Base-by-base conservation (phyloP, 345 rosid species). In the Camelina neglecta region DNA sequence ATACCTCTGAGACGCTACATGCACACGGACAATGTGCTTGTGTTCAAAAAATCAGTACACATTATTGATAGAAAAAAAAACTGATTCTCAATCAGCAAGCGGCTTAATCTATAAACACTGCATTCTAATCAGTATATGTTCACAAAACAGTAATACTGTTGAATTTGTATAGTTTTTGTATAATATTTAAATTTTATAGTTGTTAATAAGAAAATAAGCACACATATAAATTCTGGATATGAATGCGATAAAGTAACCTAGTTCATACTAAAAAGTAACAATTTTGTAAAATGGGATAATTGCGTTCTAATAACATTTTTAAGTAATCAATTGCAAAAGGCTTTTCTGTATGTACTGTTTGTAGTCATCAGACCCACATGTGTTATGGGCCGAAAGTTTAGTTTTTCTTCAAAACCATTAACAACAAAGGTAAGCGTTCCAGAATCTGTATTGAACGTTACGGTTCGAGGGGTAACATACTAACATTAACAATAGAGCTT, bases 21-120 rank as follows among this genome's bases (percentile, higher is more conserved):
- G 98, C 92, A 38, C 98, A 21, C 23, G 84, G 75, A 93, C 96
- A 60, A 93, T 91, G 75, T 93, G 96, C 84, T 89, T 91, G 88
- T 93, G 98, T 39, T 93, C 96, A 80, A 93, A 93, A 21, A 21
- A 21, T 21, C 23, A 21, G 23, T 21, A 21, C 2, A 21, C 23
- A 21, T 21, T 21, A 21, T 21, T 21, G 23, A 21, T 21, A 21
- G 23, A 21, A 21, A 21, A 21, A 21, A 21, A 21, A 21, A 21
- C 23, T 21, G 23, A 21, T 21, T 21, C 23, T 1, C 23, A 21
- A 2, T 21, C 1, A 21, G 1, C 23, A 21, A 2, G 23, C 23
- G 23, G 23, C 23, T 21, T 21, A 21, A 21, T 21, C 23, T 21
- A 21, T 21, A 21, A 21, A 21, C 23, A 21, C 1, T 1, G 23